These are phyloP conservation scores for Dendrobium nobile DNA, from an alignment of 106 monocot genomes.

Conservation along the genomic window DNA sequence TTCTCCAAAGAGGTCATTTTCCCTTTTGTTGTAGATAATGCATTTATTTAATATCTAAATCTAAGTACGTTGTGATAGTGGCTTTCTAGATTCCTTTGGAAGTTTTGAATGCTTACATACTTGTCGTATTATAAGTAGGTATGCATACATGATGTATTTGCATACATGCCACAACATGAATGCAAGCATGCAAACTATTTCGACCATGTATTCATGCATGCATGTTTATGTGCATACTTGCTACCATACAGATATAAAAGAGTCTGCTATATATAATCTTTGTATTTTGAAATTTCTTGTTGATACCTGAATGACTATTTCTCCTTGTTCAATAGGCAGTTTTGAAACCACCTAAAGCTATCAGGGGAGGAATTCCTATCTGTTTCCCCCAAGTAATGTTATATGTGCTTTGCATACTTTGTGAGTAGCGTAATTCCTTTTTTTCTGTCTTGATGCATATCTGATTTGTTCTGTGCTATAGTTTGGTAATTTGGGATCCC, in stretches of 20 bases:
- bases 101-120: not conserved
- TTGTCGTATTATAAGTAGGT: not conserved
- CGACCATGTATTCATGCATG: not conserved
- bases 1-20: not conserved
- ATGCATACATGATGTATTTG: not conserved
- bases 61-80: not conserved
- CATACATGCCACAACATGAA: not conserved
- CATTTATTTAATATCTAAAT: not conserved
- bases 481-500: constrained; percentile 46
- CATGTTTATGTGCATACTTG: not conserved
- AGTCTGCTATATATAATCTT: not conserved
- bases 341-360: constrained; percentile 33
- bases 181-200: not conserved
- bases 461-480: constrained; percentile 13
- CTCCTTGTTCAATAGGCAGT: constrained; percentile 20
- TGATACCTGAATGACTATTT: not conserved
- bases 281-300: not conserved
- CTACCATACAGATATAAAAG: not conserved
- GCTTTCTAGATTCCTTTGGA: not conserved
- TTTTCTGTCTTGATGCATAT: not conserved
- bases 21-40: no score
- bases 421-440: not conserved
- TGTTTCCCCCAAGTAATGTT: constrained; percentile 59
- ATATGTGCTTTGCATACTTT: not conserved
- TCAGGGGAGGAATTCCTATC: constrained; percentile 51